Conservation (phyloP, 805 yeast species). For the Kodamaea laetipori region DNA sequence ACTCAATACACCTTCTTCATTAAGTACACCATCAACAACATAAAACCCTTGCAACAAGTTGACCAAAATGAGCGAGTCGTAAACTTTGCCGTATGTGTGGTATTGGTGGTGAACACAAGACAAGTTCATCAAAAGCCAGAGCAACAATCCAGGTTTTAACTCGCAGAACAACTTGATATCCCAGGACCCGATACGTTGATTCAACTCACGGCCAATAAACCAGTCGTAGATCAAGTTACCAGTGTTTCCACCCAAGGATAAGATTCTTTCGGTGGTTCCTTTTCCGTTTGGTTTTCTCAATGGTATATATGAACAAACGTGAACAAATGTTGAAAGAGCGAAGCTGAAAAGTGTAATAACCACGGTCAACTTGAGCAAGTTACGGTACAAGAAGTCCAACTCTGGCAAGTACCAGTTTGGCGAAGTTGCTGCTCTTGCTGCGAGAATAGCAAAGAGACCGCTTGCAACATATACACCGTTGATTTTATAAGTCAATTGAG, state of each 20-base stretch:
- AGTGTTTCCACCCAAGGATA: conserved; percentile 87
- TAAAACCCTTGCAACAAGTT: conserved; percentile 75
- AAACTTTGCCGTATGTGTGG: conserved; percentile 54
- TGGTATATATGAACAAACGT: conserved; percentile 67
- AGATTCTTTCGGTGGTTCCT: conserved; percentile 63
- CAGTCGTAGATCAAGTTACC: conserved; percentile 79
- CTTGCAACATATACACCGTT: conserved; percentile 69
- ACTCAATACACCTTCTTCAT: conserved; percentile 84
- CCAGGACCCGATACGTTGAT: conserved; percentile 82
- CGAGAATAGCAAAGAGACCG: conserved; percentile 39
- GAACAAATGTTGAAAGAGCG: conserved; percentile 63
- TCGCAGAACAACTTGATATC: conserved; percentile 93
- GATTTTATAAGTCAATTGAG: conserved; percentile 69
- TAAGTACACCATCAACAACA: conserved; percentile 86
- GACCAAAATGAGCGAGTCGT: conserved; percentile 73
- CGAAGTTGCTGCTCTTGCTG: conserved; percentile 49
- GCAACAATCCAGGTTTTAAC: conserved; percentile 87
- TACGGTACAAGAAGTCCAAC: conserved; percentile 69
- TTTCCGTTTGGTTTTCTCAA: conserved; percentile 50
- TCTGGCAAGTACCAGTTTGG: conserved; percentile 71
- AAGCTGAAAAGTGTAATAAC: conserved; percentile 67
- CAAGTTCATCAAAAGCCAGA: conserved; percentile 80
- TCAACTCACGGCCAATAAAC: conserved; percentile 96
- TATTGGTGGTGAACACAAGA: conserved; percentile 84
- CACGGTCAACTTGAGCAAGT: conserved; percentile 64